Evolutionary conservation across 768 basidiomycete species (phyloP).

Genomic region (Rhizopogon rudus): DNA sequence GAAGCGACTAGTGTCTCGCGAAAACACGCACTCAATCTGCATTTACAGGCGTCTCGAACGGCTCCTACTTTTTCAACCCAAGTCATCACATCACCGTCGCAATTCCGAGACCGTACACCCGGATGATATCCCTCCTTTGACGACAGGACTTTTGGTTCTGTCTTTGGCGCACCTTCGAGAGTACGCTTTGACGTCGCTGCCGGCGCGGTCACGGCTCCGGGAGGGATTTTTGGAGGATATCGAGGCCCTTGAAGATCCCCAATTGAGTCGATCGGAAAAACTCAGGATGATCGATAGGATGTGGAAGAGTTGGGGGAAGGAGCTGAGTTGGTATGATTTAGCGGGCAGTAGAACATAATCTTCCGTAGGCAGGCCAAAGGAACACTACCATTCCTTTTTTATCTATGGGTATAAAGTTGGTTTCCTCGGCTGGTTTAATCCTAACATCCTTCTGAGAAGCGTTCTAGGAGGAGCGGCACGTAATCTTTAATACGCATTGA

Average conservation of each 20-base stretch:
- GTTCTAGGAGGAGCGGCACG: not conserved
- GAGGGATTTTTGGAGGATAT: slow-evolving; percentile 86
- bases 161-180: slow-evolving; percentile 62
- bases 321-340: slow-evolving; percentile 53
- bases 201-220: slow-evolving; percentile 54
- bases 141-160: slow-evolving; percentile 69
- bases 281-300: slow-evolving; percentile 75
- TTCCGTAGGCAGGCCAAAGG: too few relatives aligned
- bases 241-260: slow-evolving; percentile 72
- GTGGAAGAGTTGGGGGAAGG: slow-evolving; percentile 81
- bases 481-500: not conserved
- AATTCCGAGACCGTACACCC: slow-evolving; percentile 6
- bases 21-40: slow-evolving; percentile 5
- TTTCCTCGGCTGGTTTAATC: not conserved
- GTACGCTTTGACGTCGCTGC: slow-evolving; percentile 56
- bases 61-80: slow-evolving; percentile 51
- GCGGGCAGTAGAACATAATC: slow-evolving; percentile 9
- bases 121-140: slow-evolving; percentile 41
- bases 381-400: too few relatives aligned
- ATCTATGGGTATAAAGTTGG: not conserved
- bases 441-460: not conserved
- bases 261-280: slow-evolving; percentile 65
- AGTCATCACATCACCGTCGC: slow-evolving; percentile 13
- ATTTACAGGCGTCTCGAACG: slow-evolving; percentile 58
- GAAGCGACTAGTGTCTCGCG: not conserved